A percentile compares a stretch with the other conserved stretches of the same genome.
These are phyloP conservation scores for Cercophora samala DNA, from an alignment of 495 filamentous ascomycete genomes.

Conservation along the genomic window DNA sequence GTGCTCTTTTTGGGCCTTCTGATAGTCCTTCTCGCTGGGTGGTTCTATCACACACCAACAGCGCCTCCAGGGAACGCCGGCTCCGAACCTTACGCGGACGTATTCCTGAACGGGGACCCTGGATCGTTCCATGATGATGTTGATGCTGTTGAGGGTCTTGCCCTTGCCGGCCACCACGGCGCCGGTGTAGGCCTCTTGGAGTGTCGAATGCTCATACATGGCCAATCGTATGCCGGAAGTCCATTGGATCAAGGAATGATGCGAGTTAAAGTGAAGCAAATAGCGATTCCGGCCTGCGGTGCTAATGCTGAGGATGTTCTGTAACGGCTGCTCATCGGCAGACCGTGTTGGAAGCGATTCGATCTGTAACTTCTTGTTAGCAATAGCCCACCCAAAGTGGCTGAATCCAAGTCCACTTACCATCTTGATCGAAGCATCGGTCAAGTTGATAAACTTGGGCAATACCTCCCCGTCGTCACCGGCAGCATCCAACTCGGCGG, in stretches of 20 bases:
- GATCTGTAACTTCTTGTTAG: conserved; percentile 54
- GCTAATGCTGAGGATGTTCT: conserved; percentile 92
- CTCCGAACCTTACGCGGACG: conserved; percentile 92
- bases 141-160: conserved; percentile 80
- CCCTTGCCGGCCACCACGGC: conserved; percentile 94
- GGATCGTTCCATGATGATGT: conserved; percentile 74
- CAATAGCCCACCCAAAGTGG: not conserved
- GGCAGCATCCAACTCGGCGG: conserved; percentile 83
- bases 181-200: conserved; percentile 96
- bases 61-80: conserved; percentile 91
- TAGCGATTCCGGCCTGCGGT: conserved; percentile 95
- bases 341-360: conserved; percentile 82
- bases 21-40: conserved; percentile 85
- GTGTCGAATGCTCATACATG: conserved; percentile 88
- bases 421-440: conserved; percentile 97
- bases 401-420: conserved; percentile 43
- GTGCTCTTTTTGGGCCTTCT: conserved; percentile 73
- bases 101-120: conserved; percentile 82
- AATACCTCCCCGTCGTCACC: conserved; percentile 79
- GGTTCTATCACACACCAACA: conserved; percentile 95
- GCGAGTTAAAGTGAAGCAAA: conserved; percentile 90
- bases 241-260: conserved; percentile 92
- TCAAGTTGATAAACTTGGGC: conserved; percentile 94
- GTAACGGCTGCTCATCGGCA: conserved; percentile 68
- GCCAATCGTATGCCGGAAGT: conserved; percentile 90